These are phyloP conservation scores for Fusarium zealandicum DNA, from an alignment of 2,329 filamentous ascomycete species.

Conservation along the genomic window DNA sequence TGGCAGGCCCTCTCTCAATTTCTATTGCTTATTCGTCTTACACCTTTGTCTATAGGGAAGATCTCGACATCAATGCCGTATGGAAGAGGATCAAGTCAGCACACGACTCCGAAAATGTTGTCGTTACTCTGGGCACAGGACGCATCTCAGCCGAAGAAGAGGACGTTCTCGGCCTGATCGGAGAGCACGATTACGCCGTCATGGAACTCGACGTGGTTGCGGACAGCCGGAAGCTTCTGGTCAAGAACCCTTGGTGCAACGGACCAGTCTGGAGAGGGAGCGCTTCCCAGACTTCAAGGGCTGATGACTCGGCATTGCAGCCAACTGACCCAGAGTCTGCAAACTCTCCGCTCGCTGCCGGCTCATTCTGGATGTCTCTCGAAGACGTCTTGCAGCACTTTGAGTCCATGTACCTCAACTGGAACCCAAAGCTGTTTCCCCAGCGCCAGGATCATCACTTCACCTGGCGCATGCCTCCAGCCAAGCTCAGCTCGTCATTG, in stretches of 20 bases:
- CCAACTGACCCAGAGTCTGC: slow-evolving; percentile 13
- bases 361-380: slow-evolving; percentile 93
- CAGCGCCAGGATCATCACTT: slow-evolving; percentile 91
- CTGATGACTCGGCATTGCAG: neutral
- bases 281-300: neutral
- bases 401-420: slow-evolving; percentile 95
- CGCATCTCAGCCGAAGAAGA: slow-evolving; percentile 80
- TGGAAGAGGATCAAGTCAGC: slow-evolving; percentile 81
- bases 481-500: slow-evolving; percentile 61
- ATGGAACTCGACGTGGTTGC: slow-evolving; percentile 74
- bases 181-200: slow-evolving; percentile 94
- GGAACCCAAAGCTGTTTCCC: slow-evolving; percentile 87
- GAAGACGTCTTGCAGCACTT: slow-evolving; percentile 91
- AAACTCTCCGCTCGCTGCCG: slow-evolving; percentile 51
- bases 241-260: slow-evolving; percentile 97
- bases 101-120: slow-evolving; percentile 79
- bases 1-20: neutral
- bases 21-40: slow-evolving; percentile 12
- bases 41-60: slow-evolving; percentile 63
- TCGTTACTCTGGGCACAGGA: slow-evolving; percentile 90
- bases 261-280: slow-evolving; percentile 73
- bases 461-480: slow-evolving; percentile 71
- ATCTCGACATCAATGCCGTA: slow-evolving; percentile 75
- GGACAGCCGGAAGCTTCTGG: slow-evolving; percentile 72
- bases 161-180: slow-evolving; percentile 79